Evolutionary conservation across 306 rosid species (phyloP).

Genomic region (Quercus rubra): DNA sequence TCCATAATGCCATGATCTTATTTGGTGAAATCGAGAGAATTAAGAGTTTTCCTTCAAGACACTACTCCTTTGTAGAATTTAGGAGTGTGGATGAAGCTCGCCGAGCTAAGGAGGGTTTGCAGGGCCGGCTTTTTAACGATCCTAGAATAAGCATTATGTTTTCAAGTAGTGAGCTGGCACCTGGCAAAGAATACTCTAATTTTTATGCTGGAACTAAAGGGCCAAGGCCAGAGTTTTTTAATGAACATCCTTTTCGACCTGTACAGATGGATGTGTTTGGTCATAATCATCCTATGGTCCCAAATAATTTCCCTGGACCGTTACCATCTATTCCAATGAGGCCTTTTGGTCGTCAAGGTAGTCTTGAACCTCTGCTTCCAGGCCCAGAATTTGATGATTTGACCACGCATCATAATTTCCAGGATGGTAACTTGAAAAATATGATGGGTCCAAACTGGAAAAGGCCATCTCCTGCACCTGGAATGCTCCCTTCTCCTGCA

Average conservation of each 20-base stretch:
- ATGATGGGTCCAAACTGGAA: constrained; percentile 75
- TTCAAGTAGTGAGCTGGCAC: constrained; percentile 75
- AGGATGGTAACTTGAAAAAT: constrained; percentile 68
- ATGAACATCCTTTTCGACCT: constrained; percentile 62
- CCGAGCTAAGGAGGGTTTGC: constrained; percentile 98
- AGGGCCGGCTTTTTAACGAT: constrained; percentile 94
- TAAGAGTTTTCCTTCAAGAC: constrained; percentile 84
- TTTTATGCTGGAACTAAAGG: constrained; percentile 59
- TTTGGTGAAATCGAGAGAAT: constrained; percentile 97
- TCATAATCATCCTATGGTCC: constrained; percentile 59
- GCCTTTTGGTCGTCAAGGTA: constrained; percentile 75
- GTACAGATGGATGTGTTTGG: constrained; percentile 59
- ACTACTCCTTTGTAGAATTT: constrained; percentile 87
- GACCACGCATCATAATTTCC: constrained; percentile 44
- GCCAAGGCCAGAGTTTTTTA: constrained; percentile 62
- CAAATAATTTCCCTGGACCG: constrained; percentile 66
- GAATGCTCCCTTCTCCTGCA: constrained; percentile 68
- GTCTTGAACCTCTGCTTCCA: constrained; percentile 54
- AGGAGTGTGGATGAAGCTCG: constrained; percentile 98
- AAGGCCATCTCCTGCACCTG: constrained; percentile 75
- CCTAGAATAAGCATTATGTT: constrained; percentile 89
- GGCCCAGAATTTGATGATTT: constrained; percentile 69
- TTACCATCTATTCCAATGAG: constrained; percentile 55
- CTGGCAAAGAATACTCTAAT: constrained; percentile 64
- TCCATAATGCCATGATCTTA: constrained; percentile 97